Evolutionary conservation across 176 grass and related monocot species (phyloP), one percentile per base, ranked within the genome.

Genomic region (Musa acuminata): DNA sequence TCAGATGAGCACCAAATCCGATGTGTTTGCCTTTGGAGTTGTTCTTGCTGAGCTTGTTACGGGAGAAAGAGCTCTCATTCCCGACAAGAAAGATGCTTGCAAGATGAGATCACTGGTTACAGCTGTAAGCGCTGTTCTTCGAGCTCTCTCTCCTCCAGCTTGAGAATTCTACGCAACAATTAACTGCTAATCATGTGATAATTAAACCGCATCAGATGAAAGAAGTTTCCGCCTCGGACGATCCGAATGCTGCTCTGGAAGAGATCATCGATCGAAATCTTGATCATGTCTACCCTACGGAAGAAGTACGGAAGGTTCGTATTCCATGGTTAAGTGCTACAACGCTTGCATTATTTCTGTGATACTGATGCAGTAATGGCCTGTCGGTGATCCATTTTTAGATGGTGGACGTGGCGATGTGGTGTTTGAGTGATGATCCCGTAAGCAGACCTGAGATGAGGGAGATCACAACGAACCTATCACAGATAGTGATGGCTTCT

Each of bases 11-110:
- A 88, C 83, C 19, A 92, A 92, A 75, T 74, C 86, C 24, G 86
- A 92, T 50, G 86, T 92, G 9, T 88, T 81, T 71, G 89, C 89
- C 52, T 92, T 88, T 17, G 89, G 89, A 77, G 89, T 86, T 77
- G 89, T 92, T 71, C 75, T 92, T 71, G 83, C 86, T 16, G 89
- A 92, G 9, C 83, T 92, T 1, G 79, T 88, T 22, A 92, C 89
- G 51, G 86, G 89, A 53, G 81, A 77, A 13, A 79, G 79, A 24
- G 83, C 86, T 51, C 86, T 92, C 68, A 55, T 82, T 54, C 29
- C 83, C 65, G 89, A 92, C 27, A 86, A 84, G 5, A 86, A 86
- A 69, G 89, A 88, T 77, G 67, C 52, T 10, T 84, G 76, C 51
- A 86, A 86, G 76, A 84, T 71, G 25, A 92, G 85, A 73, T 84